Percentiles rank a stretch among this genome's conserved stretches.
phyloP scores from a whole-genome alignment of 805 yeast species.

The Metschnikowia aberdeeniae region DNA sequence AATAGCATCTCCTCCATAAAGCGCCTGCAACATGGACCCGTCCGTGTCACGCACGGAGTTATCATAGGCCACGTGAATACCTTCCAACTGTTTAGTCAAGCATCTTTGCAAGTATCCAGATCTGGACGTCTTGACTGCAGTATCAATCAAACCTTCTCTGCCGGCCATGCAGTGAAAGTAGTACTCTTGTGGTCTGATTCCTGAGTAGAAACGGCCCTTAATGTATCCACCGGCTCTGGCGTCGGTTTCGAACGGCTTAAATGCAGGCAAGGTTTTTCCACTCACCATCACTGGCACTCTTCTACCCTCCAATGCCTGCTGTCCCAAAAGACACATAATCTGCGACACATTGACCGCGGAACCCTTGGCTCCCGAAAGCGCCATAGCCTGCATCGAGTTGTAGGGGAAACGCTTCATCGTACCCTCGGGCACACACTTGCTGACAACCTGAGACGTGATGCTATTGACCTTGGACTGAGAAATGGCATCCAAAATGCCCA shows the following conservation, averaged over 20 bases:
- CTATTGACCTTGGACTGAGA: slow-evolving; percentile 89
- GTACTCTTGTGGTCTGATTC: slow-evolving; percentile 97
- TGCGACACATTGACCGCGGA: slow-evolving; percentile 97
- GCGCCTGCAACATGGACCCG: slow-evolving; percentile 88
- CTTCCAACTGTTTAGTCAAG: slow-evolving; percentile 95
- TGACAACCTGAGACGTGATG: slow-evolving; percentile 90
- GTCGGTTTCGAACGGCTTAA: slow-evolving; percentile 94
- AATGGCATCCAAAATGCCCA: slow-evolving; percentile 92
- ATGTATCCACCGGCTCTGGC: slow-evolving; percentile 99
- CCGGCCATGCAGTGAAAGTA: slow-evolving; percentile 99
- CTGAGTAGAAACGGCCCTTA: slow-evolving; percentile 95
- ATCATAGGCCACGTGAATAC: slow-evolving; percentile 91
- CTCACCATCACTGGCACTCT: slow-evolving; percentile 99
- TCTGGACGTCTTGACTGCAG: slow-evolving; percentile 97
- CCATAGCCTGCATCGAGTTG: slow-evolving; percentile 99
- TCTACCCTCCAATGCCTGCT: slow-evolving; percentile 98
- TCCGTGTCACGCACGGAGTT: slow-evolving; percentile 94
- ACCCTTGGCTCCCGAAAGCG: slow-evolving; percentile 98
- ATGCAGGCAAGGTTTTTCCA: slow-evolving; percentile 95
- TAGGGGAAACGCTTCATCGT: slow-evolving; percentile 93
- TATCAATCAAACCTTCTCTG: slow-evolving; percentile 98
- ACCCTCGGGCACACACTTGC: slow-evolving; percentile 93
- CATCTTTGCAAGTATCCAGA: slow-evolving; percentile 98
- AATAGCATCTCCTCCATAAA: slow-evolving; percentile 96
- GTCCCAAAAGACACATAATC: slow-evolving; percentile 98